Base-by-base conservation (phyloP, 495 filamentous ascomycete species). In the Hyaloscypha hepaticicola region DNA sequence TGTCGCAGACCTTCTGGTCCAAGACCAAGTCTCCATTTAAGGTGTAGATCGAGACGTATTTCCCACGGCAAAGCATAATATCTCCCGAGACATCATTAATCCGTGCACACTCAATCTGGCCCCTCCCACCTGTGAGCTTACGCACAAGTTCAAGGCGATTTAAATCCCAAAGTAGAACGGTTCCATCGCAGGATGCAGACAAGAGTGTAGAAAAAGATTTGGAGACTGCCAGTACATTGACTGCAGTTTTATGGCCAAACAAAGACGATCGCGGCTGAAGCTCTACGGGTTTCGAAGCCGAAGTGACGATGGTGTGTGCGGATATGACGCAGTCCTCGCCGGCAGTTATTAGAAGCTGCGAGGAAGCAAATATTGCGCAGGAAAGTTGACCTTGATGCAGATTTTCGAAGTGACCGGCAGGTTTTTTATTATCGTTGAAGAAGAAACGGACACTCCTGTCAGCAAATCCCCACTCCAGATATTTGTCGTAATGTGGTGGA, bases 381-480 rank as follows among this genome's bases (percentile, higher is more conserved):
- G 92, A 92, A 31, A 98, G 78, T 72, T 96, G 92, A 16, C 92
- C 90, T 56, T 91, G 87, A 72, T 99, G 95, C 2, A 97, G 79
- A 70, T 97, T 95, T 74, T 99, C 95, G 70, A 93, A 96, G 34
- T 96, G 83, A 1, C 93, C 93, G 21, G 93, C 82, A 48, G 80
- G 78, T 72, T 79, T 76, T 6, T 65, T 57, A 50, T 21, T 57
- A 9, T 66, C 93, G 55, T 87, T 83, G 38, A 87, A 82, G 74
- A 90, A 97, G 79, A 97, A 98, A 11, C 95, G 87, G 7, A 98
- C 85, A 70, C 90, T 93, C 66, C 89, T 91, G 77, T 99, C 95
- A 7, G 92, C 88, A 72, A 95, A 98, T 1, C 93, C 95, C 95
- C 94, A 97, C 75, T 97, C 92, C 74, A 99, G 83, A 66, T 90